phyloP scores from a whole-genome alignment of 192 early-diverging fungal species.

The Gryganskiella cystojenkinii region DNA sequence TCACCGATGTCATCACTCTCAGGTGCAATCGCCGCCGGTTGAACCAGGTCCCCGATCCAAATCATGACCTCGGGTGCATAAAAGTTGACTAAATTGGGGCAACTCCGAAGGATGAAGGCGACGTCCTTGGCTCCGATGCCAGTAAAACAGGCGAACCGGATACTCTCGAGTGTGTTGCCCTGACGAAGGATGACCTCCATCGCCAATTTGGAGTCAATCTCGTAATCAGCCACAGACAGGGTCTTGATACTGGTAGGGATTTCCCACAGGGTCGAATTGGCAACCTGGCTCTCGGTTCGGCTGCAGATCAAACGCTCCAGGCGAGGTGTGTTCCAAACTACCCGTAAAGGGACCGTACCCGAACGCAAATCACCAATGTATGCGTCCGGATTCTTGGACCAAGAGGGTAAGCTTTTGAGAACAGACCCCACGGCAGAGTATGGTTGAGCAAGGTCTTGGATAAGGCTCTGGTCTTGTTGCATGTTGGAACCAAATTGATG shows the following conservation, averaged over 20 bases:
- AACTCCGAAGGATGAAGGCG: slow-evolving; percentile 11
- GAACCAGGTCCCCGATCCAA: slow-evolving; percentile 27
- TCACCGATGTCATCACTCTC: too few relatives aligned
- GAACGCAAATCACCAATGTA: not conserved
- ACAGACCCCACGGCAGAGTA: too few relatives aligned
- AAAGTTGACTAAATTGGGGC: slow-evolving; percentile 26
- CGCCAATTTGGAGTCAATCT: slow-evolving; percentile 13
- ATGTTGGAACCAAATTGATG: too few relatives aligned
- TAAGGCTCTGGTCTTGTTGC: not conserved
- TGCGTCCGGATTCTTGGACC: too few relatives aligned
- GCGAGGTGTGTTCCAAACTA: slow-evolving; percentile 21
- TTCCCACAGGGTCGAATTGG: not conserved
- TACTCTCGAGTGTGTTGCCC: slow-evolving; percentile 18
- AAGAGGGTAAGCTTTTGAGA: too few relatives aligned
- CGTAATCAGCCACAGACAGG: slow-evolving; percentile 24
- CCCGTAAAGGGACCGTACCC: not conserved
- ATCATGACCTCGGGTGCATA: slow-evolving; percentile 32
- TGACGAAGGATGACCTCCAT: slow-evolving; percentile 8
- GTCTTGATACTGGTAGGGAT: not conserved
- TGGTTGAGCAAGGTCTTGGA: too few relatives aligned
- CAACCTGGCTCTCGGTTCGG: slow-evolving; percentile 15
- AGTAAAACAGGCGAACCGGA: slow-evolving; percentile 27
- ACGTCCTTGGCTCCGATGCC: slow-evolving; percentile 22
- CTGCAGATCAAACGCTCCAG: slow-evolving; percentile 17
- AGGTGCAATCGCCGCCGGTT: not conserved